Percentiles rank a stretch among this genome's conserved stretches.
Evolutionary conservation across 2,329 filamentous ascomycete genomes (phyloP).

Genomic region (Paramyrothecium roridum): DNA sequence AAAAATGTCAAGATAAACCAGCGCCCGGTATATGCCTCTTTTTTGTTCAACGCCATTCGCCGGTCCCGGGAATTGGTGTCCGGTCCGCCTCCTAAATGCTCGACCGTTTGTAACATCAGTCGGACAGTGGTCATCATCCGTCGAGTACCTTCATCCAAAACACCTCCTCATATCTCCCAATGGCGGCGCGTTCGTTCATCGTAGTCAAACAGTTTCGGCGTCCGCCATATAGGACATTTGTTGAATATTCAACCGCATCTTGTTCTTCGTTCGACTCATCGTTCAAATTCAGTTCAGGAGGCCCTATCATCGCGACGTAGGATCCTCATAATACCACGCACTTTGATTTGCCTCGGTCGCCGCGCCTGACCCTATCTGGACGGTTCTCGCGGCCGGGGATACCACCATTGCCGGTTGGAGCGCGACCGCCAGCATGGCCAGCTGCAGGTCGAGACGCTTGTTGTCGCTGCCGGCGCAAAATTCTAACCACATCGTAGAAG

Average conservation of each 20-base stretch:
- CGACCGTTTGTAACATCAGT: slow-evolving; percentile 24
- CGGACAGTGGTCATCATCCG: slow-evolving; percentile 16
- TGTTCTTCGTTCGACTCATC: not conserved
- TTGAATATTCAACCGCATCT: no score
- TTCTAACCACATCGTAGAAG: slow-evolving; percentile 94
- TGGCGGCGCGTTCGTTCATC: not conserved
- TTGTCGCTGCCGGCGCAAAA: slow-evolving; percentile 80
- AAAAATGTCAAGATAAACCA: slow-evolving; percentile 31
- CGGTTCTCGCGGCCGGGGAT: slow-evolving; percentile 26
- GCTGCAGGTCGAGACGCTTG: slow-evolving; percentile 38
- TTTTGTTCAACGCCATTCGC: slow-evolving; percentile 37
- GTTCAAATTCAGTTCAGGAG: not conserved
- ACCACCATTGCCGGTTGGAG: slow-evolving; percentile 34
- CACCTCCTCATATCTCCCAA: slow-evolving; percentile 7
- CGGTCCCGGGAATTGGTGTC: slow-evolving; percentile 28
- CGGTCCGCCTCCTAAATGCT: slow-evolving; percentile 29
- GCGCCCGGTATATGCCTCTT: slow-evolving; percentile 33
- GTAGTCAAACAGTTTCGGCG: not conserved
- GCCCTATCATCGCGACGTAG: not conserved
- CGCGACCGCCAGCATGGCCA: slow-evolving; percentile 29
- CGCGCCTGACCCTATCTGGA: slow-evolving; percentile 17
- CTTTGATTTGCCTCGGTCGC: slow-evolving; percentile 31
- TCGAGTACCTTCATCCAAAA: slow-evolving; percentile 12
- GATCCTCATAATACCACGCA: slow-evolving; percentile 36
- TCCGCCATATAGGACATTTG: no score